phyloP scores from a whole-genome alignment of 768 basidiomycete genomes.

The Rhizopogon rudus region DNA sequence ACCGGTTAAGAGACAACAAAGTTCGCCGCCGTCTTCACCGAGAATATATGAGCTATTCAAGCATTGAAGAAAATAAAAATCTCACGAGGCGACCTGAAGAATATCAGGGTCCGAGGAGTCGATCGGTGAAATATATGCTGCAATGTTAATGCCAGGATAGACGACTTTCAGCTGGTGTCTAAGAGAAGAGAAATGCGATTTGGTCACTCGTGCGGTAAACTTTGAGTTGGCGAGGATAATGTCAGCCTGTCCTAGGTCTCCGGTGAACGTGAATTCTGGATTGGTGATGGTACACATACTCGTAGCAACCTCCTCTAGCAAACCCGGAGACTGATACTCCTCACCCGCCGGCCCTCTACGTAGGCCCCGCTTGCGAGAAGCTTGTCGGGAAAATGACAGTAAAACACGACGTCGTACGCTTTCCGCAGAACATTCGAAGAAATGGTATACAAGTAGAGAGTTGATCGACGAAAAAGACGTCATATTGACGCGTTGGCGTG shows the following conservation, averaged over 20 bases:
- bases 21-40: conserved; percentile 57
- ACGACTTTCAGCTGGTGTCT: conserved; percentile 62
- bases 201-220: conserved; percentile 84
- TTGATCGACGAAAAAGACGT: conserved; percentile 94
- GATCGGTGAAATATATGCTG: conserved; percentile 53
- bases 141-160: conserved; percentile 91
- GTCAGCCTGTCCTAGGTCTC: conserved; percentile 73
- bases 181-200: conserved; percentile 69
- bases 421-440: conserved; percentile 57
- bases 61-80: not conserved
- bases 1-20: conserved; percentile 86
- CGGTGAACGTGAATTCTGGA: not conserved
- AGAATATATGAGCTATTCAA: not conserved
- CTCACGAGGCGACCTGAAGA: conserved; percentile 53
- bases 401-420: conserved; percentile 81
- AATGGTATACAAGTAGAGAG: conserved; percentile 89
- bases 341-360: conserved; percentile 48
- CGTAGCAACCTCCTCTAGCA: conserved; percentile 85
- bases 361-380: conserved; percentile 68
- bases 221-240: conserved; percentile 86
- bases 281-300: conserved; percentile 40
- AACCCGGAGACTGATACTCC: conserved; percentile 52
- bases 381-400: conserved; percentile 98
- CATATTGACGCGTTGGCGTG: conserved; percentile 43
- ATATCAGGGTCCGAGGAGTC: conserved; percentile 47